Base-by-base conservation (phyloP, 331 rosid genomes). In the Quercus lobata region DNA sequence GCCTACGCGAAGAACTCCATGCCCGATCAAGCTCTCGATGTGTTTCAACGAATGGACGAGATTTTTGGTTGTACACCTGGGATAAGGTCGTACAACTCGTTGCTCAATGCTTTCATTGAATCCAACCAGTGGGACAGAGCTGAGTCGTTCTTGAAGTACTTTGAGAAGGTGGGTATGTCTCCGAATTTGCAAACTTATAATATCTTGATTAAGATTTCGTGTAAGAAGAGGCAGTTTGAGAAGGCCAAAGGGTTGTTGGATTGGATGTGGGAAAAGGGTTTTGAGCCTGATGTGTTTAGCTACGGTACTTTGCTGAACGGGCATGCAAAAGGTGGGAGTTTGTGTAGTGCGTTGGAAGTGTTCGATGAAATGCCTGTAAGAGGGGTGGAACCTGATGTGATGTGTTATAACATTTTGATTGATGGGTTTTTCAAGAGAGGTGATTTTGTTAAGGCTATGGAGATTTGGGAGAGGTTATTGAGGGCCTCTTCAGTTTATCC, bases 301-400 rank as follows among this genome's bases (percentile, higher is more conserved):
- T 96, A 90, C 56, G 90, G 97, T 21, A 82, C 96, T 58, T 72
- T 96, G 86, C 83, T 93, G 14, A 87, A 76, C 46, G 90, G 77
- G 3, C 72, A 77, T n/a, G 96, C 79, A 5, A 96, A 89, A 70
- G 79, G 27, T 30, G 92, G 98, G 3, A 82, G 76, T 41, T 76
- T 90, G 81, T 25, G 57, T 14, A 71, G 46, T 74, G 99, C 99
- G 1, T 69, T 86, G 76, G 90, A 91, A 73, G 74, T 93, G 94
- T 92, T 96, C 8, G 97, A 93, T 44, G 97, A 89, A 93, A 96
- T 90, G 99, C 66, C 85, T 69, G 92, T 82, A 5, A 91, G 92
- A 85, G 94, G 92, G 21, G 85, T 93, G 32, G 54, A 63, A 2
- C 89, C 92, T 29, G 99, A 96, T 83, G 97, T 91, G 30, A 83